phyloP scores from a whole-genome alignment of 345 rosid species.

The Kandelia obovata region DNA sequence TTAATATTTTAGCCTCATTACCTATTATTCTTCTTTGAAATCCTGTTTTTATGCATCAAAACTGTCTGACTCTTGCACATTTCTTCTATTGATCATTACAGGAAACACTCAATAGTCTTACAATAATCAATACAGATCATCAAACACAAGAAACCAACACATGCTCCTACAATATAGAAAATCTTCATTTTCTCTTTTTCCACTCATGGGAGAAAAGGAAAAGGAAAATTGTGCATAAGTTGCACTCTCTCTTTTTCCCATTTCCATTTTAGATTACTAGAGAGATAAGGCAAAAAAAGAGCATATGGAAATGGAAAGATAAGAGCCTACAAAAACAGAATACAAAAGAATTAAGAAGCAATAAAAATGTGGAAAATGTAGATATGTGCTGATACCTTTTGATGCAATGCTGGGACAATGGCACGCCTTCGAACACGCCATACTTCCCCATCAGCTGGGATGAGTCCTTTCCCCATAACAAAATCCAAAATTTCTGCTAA shows the following conservation, averaged over 20 bases:
- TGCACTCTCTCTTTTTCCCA: too few species aligned
- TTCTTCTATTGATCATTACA: neutral
- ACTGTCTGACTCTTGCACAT: neutral
- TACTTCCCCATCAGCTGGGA: constrained; percentile 93
- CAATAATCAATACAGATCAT: neutral
- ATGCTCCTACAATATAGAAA: too few species aligned
- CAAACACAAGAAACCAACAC: neutral
- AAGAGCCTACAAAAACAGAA: neutral
- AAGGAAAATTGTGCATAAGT: too few species aligned
- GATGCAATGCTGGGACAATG: constrained; percentile 91
- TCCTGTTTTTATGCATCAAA: too few species aligned
- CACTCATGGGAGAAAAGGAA: too few species aligned
- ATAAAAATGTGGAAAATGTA: neutral
- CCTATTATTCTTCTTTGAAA: too few species aligned
- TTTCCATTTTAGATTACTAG: too few species aligned
- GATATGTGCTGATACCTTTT: constrained; percentile 45
- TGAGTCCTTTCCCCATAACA: constrained; percentile 97
- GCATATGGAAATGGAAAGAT: neutral
- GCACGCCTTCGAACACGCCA: constrained; percentile 95
- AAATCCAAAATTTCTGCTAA: constrained; percentile 90
- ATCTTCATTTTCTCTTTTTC: too few species aligned
- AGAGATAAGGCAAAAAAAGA: too few species aligned
- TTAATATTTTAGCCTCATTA: too few species aligned
- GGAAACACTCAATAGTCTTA: neutral
- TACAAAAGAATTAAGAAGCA: neutral